phyloP scores from a whole-genome alignment of 768 basidiomycete species.

The Astraeus odoratus region DNA sequence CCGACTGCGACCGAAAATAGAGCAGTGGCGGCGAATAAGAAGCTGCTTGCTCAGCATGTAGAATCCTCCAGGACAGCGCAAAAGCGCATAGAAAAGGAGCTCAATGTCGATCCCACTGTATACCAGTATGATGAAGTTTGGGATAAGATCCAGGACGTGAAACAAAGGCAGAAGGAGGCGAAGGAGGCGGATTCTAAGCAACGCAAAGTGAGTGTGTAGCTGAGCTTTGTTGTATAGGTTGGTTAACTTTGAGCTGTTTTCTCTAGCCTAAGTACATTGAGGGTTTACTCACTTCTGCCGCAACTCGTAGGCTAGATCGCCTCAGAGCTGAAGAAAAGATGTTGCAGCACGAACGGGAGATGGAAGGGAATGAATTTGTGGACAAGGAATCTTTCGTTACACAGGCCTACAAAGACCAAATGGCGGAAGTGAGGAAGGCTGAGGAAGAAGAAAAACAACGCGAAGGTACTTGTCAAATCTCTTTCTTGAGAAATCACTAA shows the following conservation, averaged over 20 bases:
- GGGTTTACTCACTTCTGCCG: conserved; percentile 69
- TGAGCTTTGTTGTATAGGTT: neutral
- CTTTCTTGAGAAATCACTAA: neutral
- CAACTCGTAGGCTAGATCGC: conserved; percentile 83
- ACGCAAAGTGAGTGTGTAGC: conserved; percentile 55
- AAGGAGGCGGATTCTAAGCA: conserved; percentile 73
- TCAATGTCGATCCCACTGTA: conserved; percentile 71
- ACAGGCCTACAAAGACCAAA: conserved; percentile 93
- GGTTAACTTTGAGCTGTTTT: conserved; percentile 8
- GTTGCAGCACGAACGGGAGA: conserved; percentile 87
- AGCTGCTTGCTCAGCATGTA: conserved; percentile 50
- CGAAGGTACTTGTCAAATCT: conserved; percentile 57
- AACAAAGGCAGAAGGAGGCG: conserved; percentile 61
- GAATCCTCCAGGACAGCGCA: conserved; percentile 56
- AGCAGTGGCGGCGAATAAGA: conserved; percentile 43
- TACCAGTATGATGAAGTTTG: conserved; percentile 96
- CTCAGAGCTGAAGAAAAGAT: conserved; percentile 96
- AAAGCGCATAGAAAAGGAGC: conserved; percentile 74
- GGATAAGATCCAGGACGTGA: conserved; percentile 91
- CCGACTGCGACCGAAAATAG: conserved; percentile 38
- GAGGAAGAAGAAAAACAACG: conserved; percentile 88
- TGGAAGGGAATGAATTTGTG: conserved; percentile 87
- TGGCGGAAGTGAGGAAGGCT: conserved; percentile 82
- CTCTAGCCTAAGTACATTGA: conserved; percentile 88
- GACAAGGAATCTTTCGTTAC: conserved; percentile 99